Base-by-base conservation (phyloP, 2,329 filamentous ascomycete genomes). In the Chlorencoelia australis region DNA sequence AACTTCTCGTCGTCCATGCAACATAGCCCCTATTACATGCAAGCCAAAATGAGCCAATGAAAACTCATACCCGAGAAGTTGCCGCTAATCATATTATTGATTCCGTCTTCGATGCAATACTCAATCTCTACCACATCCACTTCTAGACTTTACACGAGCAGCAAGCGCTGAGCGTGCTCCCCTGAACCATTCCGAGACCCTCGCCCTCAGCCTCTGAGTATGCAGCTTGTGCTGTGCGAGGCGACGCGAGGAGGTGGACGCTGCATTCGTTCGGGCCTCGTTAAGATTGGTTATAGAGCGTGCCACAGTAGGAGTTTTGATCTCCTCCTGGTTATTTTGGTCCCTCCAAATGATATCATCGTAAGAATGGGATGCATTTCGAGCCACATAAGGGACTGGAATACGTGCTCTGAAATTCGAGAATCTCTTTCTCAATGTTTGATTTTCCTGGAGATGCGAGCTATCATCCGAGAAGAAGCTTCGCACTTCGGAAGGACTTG, bases 381-480 rank as follows among this genome's bases (percentile, higher is more conserved):
- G 46, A 21, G 42, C 36, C 10, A 38, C 35, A 20, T 54, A 55
- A 7, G 48, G 52, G 10, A 39, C 45, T 17, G 40, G 41, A 29
- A 56, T 43, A 18, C 45, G 46, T 31, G 48, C 43, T 36, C 43
- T 48, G 15, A 54, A 37, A 30, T 52, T 47, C 5, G 50, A 52
- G 11, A 56, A 36, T 34, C 47, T 45, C 31, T 50, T 49, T 9
- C 51, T 40, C 22, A 56, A 34, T 33, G 43, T 51, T 16, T 44
- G 38, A 15, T 33, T 30, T 6, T 31, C 44, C 13, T 49, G 34
- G 11, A 34, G 30, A 30, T 48, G 50, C 4, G 58, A 60, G 43
- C 59, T 62, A 32, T 60, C 52, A 39, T 60, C 57, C 2, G 59
- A 61, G 33, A 61, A 60, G 30, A 58, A 59, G 36, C 58, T 61